These are phyloP conservation scores for Spergularia bocconei DNA, from an alignment of 148 eudicot species.

Conservation along the genomic window DNA sequence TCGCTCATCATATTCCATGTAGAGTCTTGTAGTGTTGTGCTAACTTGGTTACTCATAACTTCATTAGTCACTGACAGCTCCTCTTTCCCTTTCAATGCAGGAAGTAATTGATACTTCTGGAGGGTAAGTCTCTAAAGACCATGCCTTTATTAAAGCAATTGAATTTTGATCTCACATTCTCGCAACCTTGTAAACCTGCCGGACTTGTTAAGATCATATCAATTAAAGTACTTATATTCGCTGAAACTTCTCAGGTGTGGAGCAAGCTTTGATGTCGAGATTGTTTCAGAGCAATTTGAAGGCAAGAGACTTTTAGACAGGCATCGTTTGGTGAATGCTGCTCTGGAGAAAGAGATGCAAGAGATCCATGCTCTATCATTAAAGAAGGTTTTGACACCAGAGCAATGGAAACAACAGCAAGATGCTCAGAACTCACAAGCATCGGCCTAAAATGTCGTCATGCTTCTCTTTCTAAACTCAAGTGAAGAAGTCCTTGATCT, in stretches of 20 bases:
- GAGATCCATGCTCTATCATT: slow-evolving; percentile 92
- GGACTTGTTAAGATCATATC: background rate
- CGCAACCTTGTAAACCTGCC: background rate
- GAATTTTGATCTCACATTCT: background rate
- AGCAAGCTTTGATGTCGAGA: slow-evolving; percentile 70
- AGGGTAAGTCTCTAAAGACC: slow-evolving; percentile 53
- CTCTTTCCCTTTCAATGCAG: slow-evolving; percentile 39
- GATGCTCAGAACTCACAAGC: slow-evolving; percentile 55
- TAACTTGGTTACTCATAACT: background rate
- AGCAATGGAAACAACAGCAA: slow-evolving; percentile 79
- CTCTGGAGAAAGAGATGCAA: slow-evolving; percentile 76
- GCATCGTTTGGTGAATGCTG: slow-evolving; percentile 89
- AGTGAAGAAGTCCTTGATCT: background rate
- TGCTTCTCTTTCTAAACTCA: background rate
- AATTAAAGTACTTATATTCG: background rate
- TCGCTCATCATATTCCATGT: background rate
- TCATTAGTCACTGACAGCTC: slow-evolving; percentile 5
- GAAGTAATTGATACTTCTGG: slow-evolving; percentile 89
- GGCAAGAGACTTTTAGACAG: slow-evolving; percentile 90
- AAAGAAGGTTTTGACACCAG: slow-evolving; percentile 73
- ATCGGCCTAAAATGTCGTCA: slow-evolving; percentile 31
- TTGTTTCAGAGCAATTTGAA: slow-evolving; percentile 75
- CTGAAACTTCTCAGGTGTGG: slow-evolving; percentile 56
- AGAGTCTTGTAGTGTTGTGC: background rate
- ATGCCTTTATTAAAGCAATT: background rate